Evolutionary conservation across 2,329 filamentous ascomycete species (phyloP), one percentile per base, ranked within the genome.

Genomic region (Fusarium continuum): DNA sequence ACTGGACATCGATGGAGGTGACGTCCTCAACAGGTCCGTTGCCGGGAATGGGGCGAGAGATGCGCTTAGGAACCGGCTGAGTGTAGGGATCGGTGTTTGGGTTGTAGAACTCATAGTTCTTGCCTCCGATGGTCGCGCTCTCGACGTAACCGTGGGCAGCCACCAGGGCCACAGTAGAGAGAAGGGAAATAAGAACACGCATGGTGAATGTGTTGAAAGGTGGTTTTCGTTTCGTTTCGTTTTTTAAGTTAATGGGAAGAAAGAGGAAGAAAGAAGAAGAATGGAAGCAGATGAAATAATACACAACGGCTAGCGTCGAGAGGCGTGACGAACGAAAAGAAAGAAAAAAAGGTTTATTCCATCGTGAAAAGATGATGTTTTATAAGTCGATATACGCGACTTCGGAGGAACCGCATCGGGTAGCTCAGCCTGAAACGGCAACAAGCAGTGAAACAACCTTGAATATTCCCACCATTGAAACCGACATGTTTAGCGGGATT

Each of bases 1-100:
- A 88, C 69, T 87, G 83, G 8, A 88, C 48, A 60, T 87, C 85
- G 52, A 80, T 76, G 11, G 78, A 76, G 3, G 78, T 79, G 8
- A 87, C 71, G 52, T 87, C 81, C 52, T 82, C 74, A 19, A 88
- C 80, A 1, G 85, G 85, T 4, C 85, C 85, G 71, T 87, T 87
- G 31, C 84, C 84, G 55, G 83, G 79, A 52, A 88, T 80, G 8
- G 78, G 76, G 16, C 85, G 82, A n/a, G 85, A 85, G 70, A 87
- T 81, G n/a, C 84, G 78, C 36, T 82, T 64, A 14, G 82, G 81
- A 40, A 51, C 77, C 56, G 49, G 82, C 77, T 65, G 69, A 41
- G 63, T 74, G 70, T 82, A 83, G 1, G 79, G 79, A 67, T 82
- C 80, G 23, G 69, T 61, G 65, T 80, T 75, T 10, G 78, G 78